phyloP scores from a whole-genome alignment of 139 green algal species.

The Chlorella sorokiniana region DNA sequence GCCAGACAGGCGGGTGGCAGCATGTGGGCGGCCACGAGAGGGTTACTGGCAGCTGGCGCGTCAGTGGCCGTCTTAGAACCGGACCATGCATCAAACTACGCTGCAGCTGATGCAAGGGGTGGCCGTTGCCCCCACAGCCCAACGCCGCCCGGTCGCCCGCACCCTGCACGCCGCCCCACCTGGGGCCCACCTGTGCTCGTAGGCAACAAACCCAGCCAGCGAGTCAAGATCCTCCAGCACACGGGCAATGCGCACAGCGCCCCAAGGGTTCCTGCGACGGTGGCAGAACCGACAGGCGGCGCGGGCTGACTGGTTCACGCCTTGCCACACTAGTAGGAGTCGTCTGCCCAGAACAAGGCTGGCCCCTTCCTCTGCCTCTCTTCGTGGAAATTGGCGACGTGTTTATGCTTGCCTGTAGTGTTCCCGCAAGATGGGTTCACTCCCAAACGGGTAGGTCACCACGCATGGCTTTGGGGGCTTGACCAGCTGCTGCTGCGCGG shows the following conservation, averaged over 20 bases:
- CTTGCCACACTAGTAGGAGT: no score
- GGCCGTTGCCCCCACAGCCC: no score
- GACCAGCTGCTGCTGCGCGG: not conserved
- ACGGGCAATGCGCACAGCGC: slow-evolving; percentile 67
- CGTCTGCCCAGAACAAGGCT: no score
- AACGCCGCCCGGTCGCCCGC: no score
- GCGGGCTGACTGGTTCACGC: no score
- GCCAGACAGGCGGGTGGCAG: no score
- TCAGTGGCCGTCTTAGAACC: not conserved
- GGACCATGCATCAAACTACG: no score
- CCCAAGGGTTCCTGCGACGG: slow-evolving; percentile 74
- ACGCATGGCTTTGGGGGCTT: not conserved
- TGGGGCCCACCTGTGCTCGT: slow-evolving; percentile 46
- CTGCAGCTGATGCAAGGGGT: not conserved
- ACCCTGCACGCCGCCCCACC: not conserved
- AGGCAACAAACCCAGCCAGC: slow-evolving; percentile 83
- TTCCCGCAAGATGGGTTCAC: slow-evolving; percentile 11
- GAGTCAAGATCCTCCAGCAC: slow-evolving; percentile 88
- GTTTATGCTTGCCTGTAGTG: no score
- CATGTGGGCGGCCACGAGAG: not conserved
- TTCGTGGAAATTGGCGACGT: no score
- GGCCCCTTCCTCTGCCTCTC: no score
- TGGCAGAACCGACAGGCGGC: not conserved
- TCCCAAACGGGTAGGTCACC: slow-evolving; percentile 18
- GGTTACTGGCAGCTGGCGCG: not conserved